A percentile compares a stretch with the other conserved stretches of the same genome.
Evolutionary conservation across 139 green algal genomes (phyloP).

Genomic region (Coelastrella sp.): DNA sequence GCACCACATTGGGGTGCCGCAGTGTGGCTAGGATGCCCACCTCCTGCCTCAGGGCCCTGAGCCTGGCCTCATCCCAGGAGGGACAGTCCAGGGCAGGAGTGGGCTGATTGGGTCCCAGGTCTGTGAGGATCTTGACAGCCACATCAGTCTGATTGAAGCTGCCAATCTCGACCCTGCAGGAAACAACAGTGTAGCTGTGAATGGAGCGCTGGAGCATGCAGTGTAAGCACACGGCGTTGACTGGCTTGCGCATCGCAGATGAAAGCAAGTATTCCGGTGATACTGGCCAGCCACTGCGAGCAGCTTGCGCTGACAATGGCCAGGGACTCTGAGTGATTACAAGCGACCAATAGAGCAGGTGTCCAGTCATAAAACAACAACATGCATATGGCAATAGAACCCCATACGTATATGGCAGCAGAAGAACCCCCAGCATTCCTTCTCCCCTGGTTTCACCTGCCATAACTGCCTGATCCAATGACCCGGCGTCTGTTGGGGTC

Average conservation of each 20-base stretch:
- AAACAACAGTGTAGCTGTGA: neutral
- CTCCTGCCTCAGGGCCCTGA: conserved; percentile 29
- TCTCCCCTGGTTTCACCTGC: neutral
- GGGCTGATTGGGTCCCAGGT: neutral
- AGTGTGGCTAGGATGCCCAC: conserved; percentile 30
- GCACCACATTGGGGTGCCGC: conserved; percentile 47
- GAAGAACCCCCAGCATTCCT: neutral
- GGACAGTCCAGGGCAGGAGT: neutral
- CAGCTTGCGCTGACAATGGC: too few species aligned
- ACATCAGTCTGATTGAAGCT: conserved; percentile 45
- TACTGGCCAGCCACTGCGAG: too few species aligned
- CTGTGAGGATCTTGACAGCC: conserved; percentile 32
- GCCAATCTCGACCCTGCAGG: conserved; percentile 19
- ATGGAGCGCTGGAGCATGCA: too few species aligned
- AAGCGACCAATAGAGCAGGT: too few species aligned
- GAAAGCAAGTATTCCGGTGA: too few species aligned
- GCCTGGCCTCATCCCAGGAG: conserved; percentile 21
- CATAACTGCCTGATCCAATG: conserved; percentile 17
- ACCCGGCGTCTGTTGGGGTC: conserved; percentile 2
- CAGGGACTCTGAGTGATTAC: too few species aligned
- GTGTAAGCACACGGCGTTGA: too few species aligned
- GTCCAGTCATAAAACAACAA: too few species aligned
- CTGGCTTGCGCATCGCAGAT: too few species aligned
- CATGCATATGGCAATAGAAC: too few species aligned
- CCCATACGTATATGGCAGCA: neutral